Evolutionary conservation across 2,329 filamentous ascomycete species (phyloP), one percentile per base, ranked within the genome.

Genomic region (Cladophialophora chaetospira): DNA sequence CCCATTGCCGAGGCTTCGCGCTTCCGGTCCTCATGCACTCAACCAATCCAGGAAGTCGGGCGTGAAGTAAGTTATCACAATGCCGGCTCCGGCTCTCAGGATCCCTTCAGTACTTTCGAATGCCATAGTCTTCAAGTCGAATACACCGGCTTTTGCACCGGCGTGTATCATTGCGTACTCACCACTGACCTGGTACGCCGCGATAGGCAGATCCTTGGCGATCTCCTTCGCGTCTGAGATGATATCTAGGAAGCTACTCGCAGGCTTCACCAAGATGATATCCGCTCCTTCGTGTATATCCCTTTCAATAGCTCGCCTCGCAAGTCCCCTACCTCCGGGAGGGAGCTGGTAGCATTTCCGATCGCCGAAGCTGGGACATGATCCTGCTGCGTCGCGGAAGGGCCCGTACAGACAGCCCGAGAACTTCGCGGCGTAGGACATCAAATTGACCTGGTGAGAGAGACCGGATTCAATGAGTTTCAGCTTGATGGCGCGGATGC

Each of bases 221-320:
- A 97, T 82, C 52, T 97, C 91, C 79, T 96, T 97, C 51, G 94
- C 94, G 70, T 99, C 94, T 65, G 89, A 91, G 72, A 99, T 97
- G 68, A 99, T 96, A 74, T 99, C 94, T 43, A 99, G 82, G 72
- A 96, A 99, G 73, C 93, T 91, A 67, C 89, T 89, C 8, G 94
- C 94, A 2, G 94, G 94, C 81, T 99, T 99, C 61, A 99, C 94
- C 93, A 99, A 97, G 75, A 99, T 96, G 66, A 97, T 91, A 69
- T 99, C 94, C 17, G 94, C 94, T 23, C 94, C 94, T 75, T 99
- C 94, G 63, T 82, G 82, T 65, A 99, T 93, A 71, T 99, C 94
- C 65, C 94, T 84, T 36, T 85, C 78, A 63, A 99, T 97, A 46
- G 94, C 94, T 65, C 94, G 85, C 63, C 94, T 86, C 13, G 94